Percentiles rank a stretch among this genome's conserved stretches.
These are phyloP conservation scores for Fusarium xylarioides DNA, from an alignment of 2,329 filamentous ascomycete genomes.

Conservation along the genomic window DNA sequence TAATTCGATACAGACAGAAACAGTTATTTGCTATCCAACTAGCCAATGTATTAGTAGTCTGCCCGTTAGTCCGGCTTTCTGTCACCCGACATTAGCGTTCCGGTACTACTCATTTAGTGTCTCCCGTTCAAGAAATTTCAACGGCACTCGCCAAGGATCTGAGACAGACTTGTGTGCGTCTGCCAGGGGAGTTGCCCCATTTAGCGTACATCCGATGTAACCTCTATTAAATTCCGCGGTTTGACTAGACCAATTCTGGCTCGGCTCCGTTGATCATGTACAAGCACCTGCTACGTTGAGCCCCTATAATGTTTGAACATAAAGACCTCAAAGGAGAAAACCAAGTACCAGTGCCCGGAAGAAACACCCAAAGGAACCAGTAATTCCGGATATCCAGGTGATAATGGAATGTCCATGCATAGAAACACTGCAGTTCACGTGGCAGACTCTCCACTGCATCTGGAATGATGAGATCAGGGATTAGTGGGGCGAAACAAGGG, in stretches of 20 bases:
- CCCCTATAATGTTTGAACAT: not conserved
- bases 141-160: not conserved
- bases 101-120: not conserved
- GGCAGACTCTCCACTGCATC: not conserved
- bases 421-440: not conserved
- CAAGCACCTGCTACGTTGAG: not conserved
- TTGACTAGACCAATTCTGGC: not conserved
- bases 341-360: not conserved
- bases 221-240: not conserved
- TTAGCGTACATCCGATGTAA: not conserved
- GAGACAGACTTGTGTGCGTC: not conserved
- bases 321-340: not conserved
- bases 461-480: not conserved
- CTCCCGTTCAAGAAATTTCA: not conserved
- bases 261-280: not conserved
- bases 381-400: not conserved
- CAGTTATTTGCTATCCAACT: fast-evolving
- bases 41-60: fast-evolving
- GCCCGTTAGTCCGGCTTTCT: not conserved
- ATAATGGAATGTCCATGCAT: not conserved
- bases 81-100: not conserved
- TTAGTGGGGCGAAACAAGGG: not conserved
- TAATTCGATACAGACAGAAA: not conserved
- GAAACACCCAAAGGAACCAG: not conserved
- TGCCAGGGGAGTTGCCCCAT: not conserved